Evolutionary conservation across 805 yeast species (phyloP).

Genomic region (Ogataea pini): DNA sequence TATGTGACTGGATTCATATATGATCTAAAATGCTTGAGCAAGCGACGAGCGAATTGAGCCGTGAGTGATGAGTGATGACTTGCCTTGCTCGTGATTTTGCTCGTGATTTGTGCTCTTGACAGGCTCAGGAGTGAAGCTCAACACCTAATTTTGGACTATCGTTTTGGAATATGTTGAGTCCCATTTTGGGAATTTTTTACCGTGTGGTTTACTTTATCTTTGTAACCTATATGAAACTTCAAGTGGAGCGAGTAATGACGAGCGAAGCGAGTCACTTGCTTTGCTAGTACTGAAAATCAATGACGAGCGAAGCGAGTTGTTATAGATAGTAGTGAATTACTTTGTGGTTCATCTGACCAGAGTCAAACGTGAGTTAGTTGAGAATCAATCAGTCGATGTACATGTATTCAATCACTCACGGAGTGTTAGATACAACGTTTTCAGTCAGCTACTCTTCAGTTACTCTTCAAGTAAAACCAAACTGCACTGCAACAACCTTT

Average conservation of each 20-base stretch:
- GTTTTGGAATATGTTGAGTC: background rate
- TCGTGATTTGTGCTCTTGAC: background rate
- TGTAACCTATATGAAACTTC: background rate
- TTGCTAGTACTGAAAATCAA: background rate
- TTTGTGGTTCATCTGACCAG: too few relatives aligned
- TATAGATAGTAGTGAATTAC: too few relatives aligned
- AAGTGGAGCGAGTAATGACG: too few relatives aligned
- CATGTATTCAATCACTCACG: too few relatives aligned
- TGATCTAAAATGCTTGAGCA: too few relatives aligned
- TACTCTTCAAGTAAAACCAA: too few relatives aligned
- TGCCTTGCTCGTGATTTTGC: background rate
- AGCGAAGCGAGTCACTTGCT: background rate
- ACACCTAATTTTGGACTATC: background rate
- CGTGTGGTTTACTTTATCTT: background rate
- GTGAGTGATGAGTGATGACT: background rate
- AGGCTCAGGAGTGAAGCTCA: background rate
- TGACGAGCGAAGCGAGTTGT: background rate
- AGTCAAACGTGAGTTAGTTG: too few relatives aligned
- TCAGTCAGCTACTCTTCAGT: too few relatives aligned
- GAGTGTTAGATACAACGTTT: too few relatives aligned
- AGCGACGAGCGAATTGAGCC: too few relatives aligned
- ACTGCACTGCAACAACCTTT: too few relatives aligned
- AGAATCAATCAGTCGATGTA: too few relatives aligned
- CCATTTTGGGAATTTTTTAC: background rate
- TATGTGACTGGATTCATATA: background rate